Base-by-base conservation (phyloP, 148 eudicot genomes). In the Arctostaphylos glauca region DNA sequence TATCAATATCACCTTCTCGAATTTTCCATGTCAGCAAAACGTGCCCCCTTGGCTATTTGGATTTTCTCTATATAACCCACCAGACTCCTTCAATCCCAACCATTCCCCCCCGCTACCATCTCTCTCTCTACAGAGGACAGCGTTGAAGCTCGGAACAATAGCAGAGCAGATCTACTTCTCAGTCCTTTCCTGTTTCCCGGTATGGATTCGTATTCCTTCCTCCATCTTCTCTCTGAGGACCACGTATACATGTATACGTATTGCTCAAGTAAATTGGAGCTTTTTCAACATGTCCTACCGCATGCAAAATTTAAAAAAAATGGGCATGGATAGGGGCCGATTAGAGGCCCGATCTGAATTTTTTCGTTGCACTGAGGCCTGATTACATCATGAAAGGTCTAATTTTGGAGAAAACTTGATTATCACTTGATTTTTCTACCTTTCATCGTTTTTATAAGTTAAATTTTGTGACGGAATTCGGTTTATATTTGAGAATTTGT, bases 131-230 rank as follows among this genome's bases (percentile, higher is more conserved):
- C 14, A 71, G 77, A 21, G 64, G 44, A 59, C 53, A 7, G 14
- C 81, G 21, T 43, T 9, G 43, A 79, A 58, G 53, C 72, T 60
- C 53, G 6, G 52, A 19, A 58, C 49, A 78, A 3, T 58, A 7
- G 6, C 50, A 76, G 47, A 44, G 21, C 16, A 16, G 44, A 46
- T 55, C 44, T 14, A 50, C 8, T 9, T 25, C 74, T 50, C 19
- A 23, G 16, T 76, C 25, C 81, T 59, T 13, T 9, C n/a, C 54
- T 43, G 44, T n/a, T 41, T 56, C 47, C 53, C 25, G 44, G 81
- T 78, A 56, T 44, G 81, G 44, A 12, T 78, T 78, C 80, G 16
- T 13, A 52, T 15, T 55, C 46, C 80, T 16, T 53, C 68, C 13
- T 55, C 2, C 48, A 6, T 25, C 41, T 67, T 60, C 19, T 60